Evolutionary conservation across 1,284 basidiomycete genomes (phyloP), one percentile per base, ranked within the genome.

Genomic region (Polyporus tsugae): DNA sequence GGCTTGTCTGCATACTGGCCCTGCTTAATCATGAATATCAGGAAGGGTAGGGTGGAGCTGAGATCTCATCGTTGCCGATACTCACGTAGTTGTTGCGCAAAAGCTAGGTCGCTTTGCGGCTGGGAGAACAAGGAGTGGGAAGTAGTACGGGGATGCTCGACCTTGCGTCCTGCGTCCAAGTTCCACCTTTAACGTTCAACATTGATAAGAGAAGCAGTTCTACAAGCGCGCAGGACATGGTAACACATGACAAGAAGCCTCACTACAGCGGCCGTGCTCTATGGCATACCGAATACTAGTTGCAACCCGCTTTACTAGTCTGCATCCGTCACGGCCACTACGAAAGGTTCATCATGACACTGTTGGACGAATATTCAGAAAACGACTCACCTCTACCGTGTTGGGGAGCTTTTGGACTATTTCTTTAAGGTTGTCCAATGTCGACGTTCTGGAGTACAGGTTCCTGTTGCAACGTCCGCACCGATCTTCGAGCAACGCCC

Each of bases 401-500:
- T 39, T 39, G 19, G 57, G 63, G 13, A 64, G 57, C 11, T 17
- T 39, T 15, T 33, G 38, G 22, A 36, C 63, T 7, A 64, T 44
- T 3, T 35, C 9, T 2, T 5, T n/a, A 10, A 64, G 29, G 38
- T 55, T 63, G 6, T 55, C 42, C n/a, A 63, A n/a, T 9, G 46
- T 52, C 46, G n/a, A 13, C 44, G n/a, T 17, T 15, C 25, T 36
- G 35, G 11, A 13, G 25, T 63, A 57, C n/a, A 39, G 13, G 15
- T n/a, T 10, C 39, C 52, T 17, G 36, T 39, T 39, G 62, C 65
- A 67, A 46, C 46, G 53, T 41, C 6, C 15, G 41, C 65, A 70
- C 53, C 52, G 63, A 13, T 33, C 44, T 19, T 33, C 64, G 7
- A 65, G 46, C n/a, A 76, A 52, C 38, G 72, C 73, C 60, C 62